Conservation (phyloP, 2,329 filamentous ascomycete species). For the Phyllachora maydis region DNA sequence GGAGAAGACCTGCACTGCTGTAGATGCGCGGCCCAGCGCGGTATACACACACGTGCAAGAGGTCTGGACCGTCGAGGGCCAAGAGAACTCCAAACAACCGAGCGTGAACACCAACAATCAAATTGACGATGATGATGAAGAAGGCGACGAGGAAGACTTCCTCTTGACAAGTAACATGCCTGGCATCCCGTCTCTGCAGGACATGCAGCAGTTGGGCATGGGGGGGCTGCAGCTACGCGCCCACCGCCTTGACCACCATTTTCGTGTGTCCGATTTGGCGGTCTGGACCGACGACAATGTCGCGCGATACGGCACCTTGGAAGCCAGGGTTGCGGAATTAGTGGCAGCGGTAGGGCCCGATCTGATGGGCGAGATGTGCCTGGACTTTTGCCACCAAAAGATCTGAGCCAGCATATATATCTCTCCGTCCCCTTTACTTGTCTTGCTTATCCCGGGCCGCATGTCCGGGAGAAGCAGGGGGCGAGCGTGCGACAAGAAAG, state of each 20-base stretch:
- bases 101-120: too few relatives aligned
- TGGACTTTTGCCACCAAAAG: too few relatives aligned
- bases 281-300: conserved; percentile 36
- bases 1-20: too few relatives aligned
- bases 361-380: conserved; percentile 30
- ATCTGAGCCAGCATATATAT: too few relatives aligned
- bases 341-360: conserved; percentile 44
- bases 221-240: conserved; percentile 34
- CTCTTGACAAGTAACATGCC: conserved; percentile 46
- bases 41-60: too few relatives aligned
- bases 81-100: too few relatives aligned
- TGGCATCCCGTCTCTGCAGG: conserved; percentile 34
- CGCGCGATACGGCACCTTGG: conserved; percentile 27
- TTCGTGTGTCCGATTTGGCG: conserved; percentile 28
- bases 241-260: conserved; percentile 20
- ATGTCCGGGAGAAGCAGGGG: too few relatives aligned
- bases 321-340: conserved; percentile 44
- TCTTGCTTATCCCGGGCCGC: too few relatives aligned
- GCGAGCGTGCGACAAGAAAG: too few relatives aligned
- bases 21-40: too few relatives aligned
- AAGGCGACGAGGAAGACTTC: conserved; percentile 9
- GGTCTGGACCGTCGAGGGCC: conserved; percentile 1
- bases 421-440: too few relatives aligned
- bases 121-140: conserved; percentile 4
- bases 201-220: conserved; percentile 33